These are phyloP conservation scores for Actinomucor elegans DNA, from an alignment of 371 early-diverging fungal genomes.

Conservation along the genomic window DNA sequence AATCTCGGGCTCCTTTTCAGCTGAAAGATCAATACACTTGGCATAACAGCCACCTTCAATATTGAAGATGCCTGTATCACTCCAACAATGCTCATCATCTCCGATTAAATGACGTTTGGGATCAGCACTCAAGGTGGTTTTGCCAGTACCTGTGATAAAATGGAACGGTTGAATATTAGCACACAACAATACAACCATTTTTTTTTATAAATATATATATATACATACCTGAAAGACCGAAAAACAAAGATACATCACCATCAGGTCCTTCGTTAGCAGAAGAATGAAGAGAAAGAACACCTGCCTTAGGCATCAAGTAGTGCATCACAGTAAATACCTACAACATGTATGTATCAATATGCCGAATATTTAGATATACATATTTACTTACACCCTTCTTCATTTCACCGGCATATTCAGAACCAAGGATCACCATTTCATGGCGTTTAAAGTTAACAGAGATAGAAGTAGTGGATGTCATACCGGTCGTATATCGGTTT, in stretches of 20 bases:
- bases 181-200: no score
- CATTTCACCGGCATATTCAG: slow-evolving; percentile 99
- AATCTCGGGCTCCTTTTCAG: slow-evolving; percentile 98
- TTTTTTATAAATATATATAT: no score
- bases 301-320: slow-evolving; percentile 96
- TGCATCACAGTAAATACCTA: slow-evolving; percentile 96
- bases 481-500: slow-evolving; percentile 94
- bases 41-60: slow-evolving; percentile 99
- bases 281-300: slow-evolving; percentile 95
- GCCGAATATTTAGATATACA: neutral
- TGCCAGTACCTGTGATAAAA: slow-evolving; percentile 77
- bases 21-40: slow-evolving; percentile 92
- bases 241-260: slow-evolving; percentile 96
- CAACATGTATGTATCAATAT: neutral
- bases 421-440: slow-evolving; percentile 92
- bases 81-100: slow-evolving; percentile 99
- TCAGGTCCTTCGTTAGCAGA: slow-evolving; percentile 91
- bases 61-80: slow-evolving; percentile 93
- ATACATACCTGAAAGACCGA: slow-evolving; percentile 85
- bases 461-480: slow-evolving; percentile 94
- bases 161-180: neutral
- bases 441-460: slow-evolving; percentile 84
- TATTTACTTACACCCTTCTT: slow-evolving; percentile 83
- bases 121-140: slow-evolving; percentile 96
- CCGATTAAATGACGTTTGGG: slow-evolving; percentile 92